A percentile compares a stretch with the other conserved stretches of the same genome.
These are phyloP conservation scores for Yarrowia keelungensis DNA, from an alignment of 805 yeast genomes.

Conservation along the genomic window DNA sequence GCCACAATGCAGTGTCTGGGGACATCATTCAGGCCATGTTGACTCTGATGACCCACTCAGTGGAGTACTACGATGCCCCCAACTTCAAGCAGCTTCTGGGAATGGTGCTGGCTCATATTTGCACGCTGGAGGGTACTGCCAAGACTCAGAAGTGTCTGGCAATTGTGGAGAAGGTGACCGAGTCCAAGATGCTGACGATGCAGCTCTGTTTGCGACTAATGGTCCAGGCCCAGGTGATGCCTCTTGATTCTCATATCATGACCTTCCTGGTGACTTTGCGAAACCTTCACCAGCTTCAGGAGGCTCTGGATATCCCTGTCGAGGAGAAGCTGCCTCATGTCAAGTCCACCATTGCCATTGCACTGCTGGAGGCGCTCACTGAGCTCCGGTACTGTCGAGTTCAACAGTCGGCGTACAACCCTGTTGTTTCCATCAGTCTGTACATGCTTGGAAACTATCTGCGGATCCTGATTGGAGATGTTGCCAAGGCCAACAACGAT, in stretches of 20 bases:
- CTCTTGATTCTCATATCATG: conserved; percentile 5
- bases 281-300: neutral
- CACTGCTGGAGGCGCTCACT: neutral
- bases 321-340: conserved; percentile 9
- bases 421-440: conserved; percentile 18
- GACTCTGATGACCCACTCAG: conserved; percentile 2
- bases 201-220: conserved; percentile 13
- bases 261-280: neutral
- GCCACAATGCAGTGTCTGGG: conserved; percentile 3
- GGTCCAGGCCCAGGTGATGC: conserved; percentile 5
- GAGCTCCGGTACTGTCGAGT: conserved; percentile 20
- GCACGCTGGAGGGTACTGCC: neutral
- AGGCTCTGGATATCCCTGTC: neutral
- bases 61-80: neutral
- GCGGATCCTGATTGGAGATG: neutral
- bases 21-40: conserved; percentile 7
- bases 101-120: neutral
- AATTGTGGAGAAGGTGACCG: conserved; percentile 4
- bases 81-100: conserved; percentile 17
- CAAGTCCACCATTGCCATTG: conserved; percentile 4
- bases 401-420: conserved; percentile 8
- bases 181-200: neutral
- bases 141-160: neutral
- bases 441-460: conserved; percentile 25
- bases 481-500: neutral